A percentile compares a stretch with the other conserved stretches of the same genome.
Conservation (phyloP, 164 flowering plant genomes). For the Dillenia turbinata region DNA sequence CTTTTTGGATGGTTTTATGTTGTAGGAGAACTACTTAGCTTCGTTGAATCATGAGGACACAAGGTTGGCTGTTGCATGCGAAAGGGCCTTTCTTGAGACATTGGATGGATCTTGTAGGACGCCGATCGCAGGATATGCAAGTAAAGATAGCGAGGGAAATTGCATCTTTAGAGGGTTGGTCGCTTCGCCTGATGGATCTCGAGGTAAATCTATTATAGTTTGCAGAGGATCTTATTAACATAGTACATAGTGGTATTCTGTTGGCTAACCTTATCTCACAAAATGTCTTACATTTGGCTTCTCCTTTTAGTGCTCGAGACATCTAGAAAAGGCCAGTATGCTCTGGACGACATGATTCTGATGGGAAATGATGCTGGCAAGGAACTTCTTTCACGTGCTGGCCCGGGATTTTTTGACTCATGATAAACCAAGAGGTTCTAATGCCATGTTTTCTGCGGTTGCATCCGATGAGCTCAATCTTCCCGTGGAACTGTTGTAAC, state of each 20-base stretch:
- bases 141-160: constrained; percentile 57
- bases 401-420: constrained; percentile 68
- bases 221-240: no score
- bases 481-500: not conserved
- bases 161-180: constrained; percentile 88
- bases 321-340: constrained; percentile 68
- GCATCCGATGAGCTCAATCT: constrained; percentile 6
- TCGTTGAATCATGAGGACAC: constrained; percentile 92
- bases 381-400: constrained; percentile 78
- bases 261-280: no score
- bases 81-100: constrained; percentile 83
- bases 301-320: constrained; percentile 79
- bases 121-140: constrained; percentile 96
- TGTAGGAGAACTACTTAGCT: constrained; percentile 71
- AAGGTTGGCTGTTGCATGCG: constrained; percentile 88
- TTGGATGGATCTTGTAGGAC: constrained; percentile 97
- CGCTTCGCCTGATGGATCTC: constrained; percentile 94
- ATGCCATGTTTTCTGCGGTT: constrained; percentile 5
- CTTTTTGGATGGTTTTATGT: not conserved
- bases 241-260: no score
- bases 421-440: not conserved
- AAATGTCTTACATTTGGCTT: not conserved
- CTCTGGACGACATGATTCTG: constrained; percentile 65
- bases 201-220: constrained; percentile 35
- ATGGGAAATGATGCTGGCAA: constrained; percentile 97